Percentiles rank a stretch among this genome's conserved stretches.
Conservation (phyloP, 768 basidiomycete species). For the Vararia minispora region DNA sequence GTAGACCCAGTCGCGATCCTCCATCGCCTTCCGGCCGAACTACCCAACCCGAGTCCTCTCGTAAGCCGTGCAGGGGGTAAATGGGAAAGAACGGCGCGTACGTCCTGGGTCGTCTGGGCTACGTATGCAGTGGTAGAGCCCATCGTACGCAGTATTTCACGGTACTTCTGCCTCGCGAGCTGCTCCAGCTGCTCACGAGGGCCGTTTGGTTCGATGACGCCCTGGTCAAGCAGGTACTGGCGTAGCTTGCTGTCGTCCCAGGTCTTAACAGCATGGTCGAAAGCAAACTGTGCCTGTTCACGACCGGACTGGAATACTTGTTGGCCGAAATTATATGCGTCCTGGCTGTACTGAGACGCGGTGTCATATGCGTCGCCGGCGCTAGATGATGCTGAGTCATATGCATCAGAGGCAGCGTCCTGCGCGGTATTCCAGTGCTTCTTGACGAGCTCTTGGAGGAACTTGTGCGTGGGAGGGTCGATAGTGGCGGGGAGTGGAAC, state of each 20-base stretch:
- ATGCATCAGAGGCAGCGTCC: constrained; percentile 14
- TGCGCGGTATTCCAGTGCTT: constrained; percentile 19
- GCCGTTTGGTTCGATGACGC: constrained; percentile 72
- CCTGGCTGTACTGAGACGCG: constrained; percentile 39
- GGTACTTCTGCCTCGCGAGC: constrained; percentile 63
- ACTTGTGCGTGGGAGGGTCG: constrained; percentile 7
- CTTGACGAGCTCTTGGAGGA: constrained; percentile 27
- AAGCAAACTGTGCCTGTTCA: constrained; percentile 30
- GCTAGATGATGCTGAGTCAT: constrained; percentile 8
- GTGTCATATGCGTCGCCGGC: constrained; percentile 16
- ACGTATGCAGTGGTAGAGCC: constrained; percentile 48
- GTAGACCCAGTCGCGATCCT: constrained; percentile 78
- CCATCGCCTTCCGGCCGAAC: constrained; percentile 58
- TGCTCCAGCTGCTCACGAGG: constrained; percentile 71
- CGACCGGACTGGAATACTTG: constrained; percentile 37
- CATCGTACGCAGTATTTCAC: constrained; percentile 43
- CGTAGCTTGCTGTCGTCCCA: constrained; percentile 84
- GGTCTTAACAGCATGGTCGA: constrained; percentile 54
- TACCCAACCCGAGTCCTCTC: too few species aligned
- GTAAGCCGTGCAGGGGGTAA: too few species aligned
- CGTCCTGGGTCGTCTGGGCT: constrained; percentile 33
- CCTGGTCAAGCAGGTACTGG: constrained; percentile 78
- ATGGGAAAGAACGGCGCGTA: constrained; percentile 32
- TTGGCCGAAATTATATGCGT: constrained; percentile 56
- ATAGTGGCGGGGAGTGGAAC: constrained; percentile 23